Conservation (phyloP, 148 eudicot genomes). For the Chenopodium formosanum region DNA sequence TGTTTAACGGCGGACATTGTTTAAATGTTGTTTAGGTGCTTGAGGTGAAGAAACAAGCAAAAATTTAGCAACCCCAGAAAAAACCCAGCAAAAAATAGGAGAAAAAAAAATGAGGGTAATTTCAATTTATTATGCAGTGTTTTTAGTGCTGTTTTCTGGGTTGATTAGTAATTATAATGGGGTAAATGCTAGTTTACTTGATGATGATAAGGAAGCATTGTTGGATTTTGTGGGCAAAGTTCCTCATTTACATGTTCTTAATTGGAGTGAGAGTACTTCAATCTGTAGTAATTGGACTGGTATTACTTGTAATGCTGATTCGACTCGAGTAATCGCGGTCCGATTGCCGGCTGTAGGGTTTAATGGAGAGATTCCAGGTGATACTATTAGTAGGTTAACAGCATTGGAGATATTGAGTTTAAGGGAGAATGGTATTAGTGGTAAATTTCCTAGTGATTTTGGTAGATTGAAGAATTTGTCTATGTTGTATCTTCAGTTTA, state of each 20-base stretch:
- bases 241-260: slow-evolving; percentile 53
- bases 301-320: slow-evolving; percentile 51
- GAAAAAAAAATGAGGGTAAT: slow-evolving; percentile 32
- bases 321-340: slow-evolving; percentile 49
- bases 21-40: slow-evolving; percentile 18
- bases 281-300: slow-evolving; percentile 82
- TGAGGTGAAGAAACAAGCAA: slow-evolving; percentile 13
- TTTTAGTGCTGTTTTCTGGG: slow-evolving; percentile 24
- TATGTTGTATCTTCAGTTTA: slow-evolving; percentile 69
- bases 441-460: slow-evolving; percentile 69
- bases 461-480: slow-evolving; percentile 48
- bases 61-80: neutral
- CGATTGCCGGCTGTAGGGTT: slow-evolving; percentile 77
- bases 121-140: slow-evolving; percentile 17
- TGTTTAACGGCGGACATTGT: slow-evolving; percentile 15
- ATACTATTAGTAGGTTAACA: slow-evolving; percentile 62
- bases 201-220: slow-evolving; percentile 66
- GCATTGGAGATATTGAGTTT: slow-evolving; percentile 69
- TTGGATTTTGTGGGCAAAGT: slow-evolving; percentile 50
- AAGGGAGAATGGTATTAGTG: slow-evolving; percentile 63
- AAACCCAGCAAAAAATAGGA: slow-evolving; percentile 6
- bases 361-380: slow-evolving; percentile 60
- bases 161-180: slow-evolving; percentile 1
- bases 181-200: slow-evolving; percentile 31
- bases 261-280: slow-evolving; percentile 47